Evolutionary conservation across 345 rosid species (phyloP), one percentile per base, ranked within the genome.

Genomic region (Carallia pectinifolia): DNA sequence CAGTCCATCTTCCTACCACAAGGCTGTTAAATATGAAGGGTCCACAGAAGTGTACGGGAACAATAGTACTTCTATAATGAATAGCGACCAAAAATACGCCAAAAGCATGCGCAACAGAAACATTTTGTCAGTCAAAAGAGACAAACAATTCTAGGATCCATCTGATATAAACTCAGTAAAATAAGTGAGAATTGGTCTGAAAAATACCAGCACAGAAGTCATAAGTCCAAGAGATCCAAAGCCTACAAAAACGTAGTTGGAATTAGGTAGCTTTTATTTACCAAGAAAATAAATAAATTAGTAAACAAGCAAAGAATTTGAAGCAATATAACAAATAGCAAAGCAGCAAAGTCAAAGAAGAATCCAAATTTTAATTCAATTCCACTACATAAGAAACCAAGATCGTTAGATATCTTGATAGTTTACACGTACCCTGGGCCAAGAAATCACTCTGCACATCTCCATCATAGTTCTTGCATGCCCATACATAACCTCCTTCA

Each of bases 391-490:
- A 19, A 9, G 27, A 19, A n/a, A 1, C 19, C n/a, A 52, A 52
- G n/a, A 23, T 18, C 18, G 58, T 53, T 53, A 54, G n/a, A 18
- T 2, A 7, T 54, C 27, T 18, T n/a, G 27, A n/a, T 18, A n/a
- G 58, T 27, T 6, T 19, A 6, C 27, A 54, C 58, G 6, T 71
- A 88, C 99, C 98, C 90, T 95, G 97, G 60, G 99, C 99, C 54
- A 95, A 70, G 84, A 90, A 90, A 85, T 95, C 99, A 74, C 97
- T 92, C 74, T 95, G 99, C 68, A 95, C 99, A 85, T 95, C 99
- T 53, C 58, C 58, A 53, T 53, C 58, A n/a, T 53, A 53, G 58
- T 53, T 53, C 58, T n/a, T 53, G 29, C 99, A 94, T 10, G 99
- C 97, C 97, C 99, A 95, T 23, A 95, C 99, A 64, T 88, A 95